These are phyloP conservation scores for Schizochytrium sp. DNA, from an alignment of 108 stramenopile species.

Conservation along the genomic window DNA sequence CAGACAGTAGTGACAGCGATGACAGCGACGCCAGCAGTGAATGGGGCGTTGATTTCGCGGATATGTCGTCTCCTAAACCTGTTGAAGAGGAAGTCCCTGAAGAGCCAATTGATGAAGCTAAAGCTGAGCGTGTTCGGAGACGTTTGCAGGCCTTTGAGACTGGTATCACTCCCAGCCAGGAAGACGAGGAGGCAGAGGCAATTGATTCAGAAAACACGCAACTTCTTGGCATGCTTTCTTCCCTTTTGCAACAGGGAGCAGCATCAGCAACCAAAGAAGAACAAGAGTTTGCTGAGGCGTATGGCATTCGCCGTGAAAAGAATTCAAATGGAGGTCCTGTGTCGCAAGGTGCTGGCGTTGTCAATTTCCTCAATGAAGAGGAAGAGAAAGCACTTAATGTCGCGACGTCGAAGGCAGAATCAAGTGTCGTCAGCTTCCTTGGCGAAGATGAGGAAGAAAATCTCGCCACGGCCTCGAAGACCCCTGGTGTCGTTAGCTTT, in stretches of 20 bases:
- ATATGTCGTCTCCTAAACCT: neutral
- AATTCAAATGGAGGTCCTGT: neutral
- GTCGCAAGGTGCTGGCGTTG: neutral
- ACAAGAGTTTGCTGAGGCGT: neutral
- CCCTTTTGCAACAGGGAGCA: neutral
- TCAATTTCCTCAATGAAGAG: neutral
- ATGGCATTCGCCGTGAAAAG: neutral
- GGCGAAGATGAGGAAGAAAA: neutral
- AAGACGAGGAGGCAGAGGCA: neutral
- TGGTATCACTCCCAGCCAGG: neutral
- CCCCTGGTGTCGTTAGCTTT: neutral
- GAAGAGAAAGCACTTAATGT: neutral
- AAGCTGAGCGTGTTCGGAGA: neutral
- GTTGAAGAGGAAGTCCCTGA: neutral
- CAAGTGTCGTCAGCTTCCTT: neutral
- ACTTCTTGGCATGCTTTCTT: slow-evolving; percentile 4
- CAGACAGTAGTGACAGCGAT: neutral
- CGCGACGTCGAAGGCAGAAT: neutral
- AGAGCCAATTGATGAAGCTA: neutral
- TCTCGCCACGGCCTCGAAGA: neutral
- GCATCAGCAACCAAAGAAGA: neutral
- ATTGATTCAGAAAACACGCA: slow-evolving; percentile 11
- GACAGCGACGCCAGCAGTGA: neutral
- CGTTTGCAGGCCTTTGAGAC: slow-evolving; percentile 28
- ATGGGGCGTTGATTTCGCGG: neutral